phyloP scores from a whole-genome alignment of 345 rosid genomes.

The Hibiscus tridactylites region DNA sequence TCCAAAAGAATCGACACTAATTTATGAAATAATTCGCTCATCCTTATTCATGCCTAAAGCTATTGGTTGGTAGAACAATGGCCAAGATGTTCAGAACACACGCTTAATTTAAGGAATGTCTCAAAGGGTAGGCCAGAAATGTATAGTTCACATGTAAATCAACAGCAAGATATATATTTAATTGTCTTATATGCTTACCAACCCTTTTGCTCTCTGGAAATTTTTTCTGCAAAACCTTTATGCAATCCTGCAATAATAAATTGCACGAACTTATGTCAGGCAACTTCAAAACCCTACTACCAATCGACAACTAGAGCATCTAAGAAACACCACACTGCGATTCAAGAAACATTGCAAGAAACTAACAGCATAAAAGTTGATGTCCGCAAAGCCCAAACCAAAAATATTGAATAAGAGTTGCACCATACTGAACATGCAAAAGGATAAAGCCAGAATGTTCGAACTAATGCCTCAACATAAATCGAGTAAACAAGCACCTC shows the following conservation, averaged over 20 bases:
- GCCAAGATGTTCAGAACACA: background rate
- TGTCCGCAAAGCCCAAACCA: background rate
- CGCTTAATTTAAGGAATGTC: background rate
- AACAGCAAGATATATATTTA: background rate
- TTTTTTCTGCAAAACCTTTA: constrained; percentile 57
- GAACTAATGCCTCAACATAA: background rate
- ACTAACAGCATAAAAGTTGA: background rate
- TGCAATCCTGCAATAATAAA: constrained; percentile 56
- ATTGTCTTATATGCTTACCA: constrained; percentile 43
- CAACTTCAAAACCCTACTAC: background rate
- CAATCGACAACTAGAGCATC: background rate
- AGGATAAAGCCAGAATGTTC: background rate
- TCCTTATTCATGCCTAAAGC: background rate
- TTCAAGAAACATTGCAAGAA: constrained; percentile 4
- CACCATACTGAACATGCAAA: background rate
- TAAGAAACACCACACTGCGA: constrained; percentile 25
- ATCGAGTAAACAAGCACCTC: background rate
- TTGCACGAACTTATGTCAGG: background rate
- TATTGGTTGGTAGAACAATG: background rate
- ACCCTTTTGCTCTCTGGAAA: constrained; percentile 95
- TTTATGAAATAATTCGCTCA: background rate
- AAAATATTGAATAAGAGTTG: background rate
- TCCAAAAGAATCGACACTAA: background rate
- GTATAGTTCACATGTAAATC: background rate
- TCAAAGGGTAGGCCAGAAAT: background rate